phyloP scores from a whole-genome alignment of 2,329 filamentous ascomycete species.

The Aspergillus candidus region DNA sequence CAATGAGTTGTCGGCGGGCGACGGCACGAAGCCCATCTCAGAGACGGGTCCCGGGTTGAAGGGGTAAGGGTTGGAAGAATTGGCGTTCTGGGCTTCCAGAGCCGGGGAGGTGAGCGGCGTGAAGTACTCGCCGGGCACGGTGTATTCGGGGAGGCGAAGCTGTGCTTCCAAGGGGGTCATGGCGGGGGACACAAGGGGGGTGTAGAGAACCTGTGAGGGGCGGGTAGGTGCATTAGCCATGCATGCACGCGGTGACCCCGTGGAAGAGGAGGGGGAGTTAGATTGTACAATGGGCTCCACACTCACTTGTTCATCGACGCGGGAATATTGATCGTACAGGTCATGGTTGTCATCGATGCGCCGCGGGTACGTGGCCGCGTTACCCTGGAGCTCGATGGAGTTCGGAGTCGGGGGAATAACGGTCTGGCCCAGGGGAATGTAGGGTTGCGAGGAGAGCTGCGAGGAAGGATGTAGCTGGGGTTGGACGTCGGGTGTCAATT shows the following conservation, averaged over 20 bases:
- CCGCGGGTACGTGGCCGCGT: constrained; percentile 35
- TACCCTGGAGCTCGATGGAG: constrained; percentile 44
- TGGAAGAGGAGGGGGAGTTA: too few relatives aligned
- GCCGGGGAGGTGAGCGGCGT: constrained; percentile 47
- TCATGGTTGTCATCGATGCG: constrained; percentile 36
- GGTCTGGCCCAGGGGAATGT: constrained; percentile 25
- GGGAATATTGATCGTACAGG: constrained; percentile 41
- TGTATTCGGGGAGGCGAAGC: constrained; percentile 43
- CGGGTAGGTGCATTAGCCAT: constrained; percentile 13
- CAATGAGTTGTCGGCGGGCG: constrained; percentile 36
- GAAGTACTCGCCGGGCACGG: constrained; percentile 45
- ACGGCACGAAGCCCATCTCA: constrained; percentile 38
- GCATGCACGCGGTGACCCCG: not conserved
- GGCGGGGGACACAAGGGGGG: constrained; percentile 45
- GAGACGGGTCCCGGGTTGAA: constrained; percentile 32
- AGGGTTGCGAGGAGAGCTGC: constrained; percentile 20
- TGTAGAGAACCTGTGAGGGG: constrained; percentile 40
- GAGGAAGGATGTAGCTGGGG: constrained; percentile 18
- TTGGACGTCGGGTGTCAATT: constrained; percentile 23
- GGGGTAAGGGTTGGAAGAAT: constrained; percentile 28
- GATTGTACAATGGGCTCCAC: not conserved
- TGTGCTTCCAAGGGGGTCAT: constrained; percentile 46
- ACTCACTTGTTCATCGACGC: constrained; percentile 40
- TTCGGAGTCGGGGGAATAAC: constrained; percentile 45
- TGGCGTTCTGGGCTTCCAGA: constrained; percentile 42